These are phyloP conservation scores for Penicillium sp. DNA, from an alignment of 2,329 filamentous ascomycete species.

Conservation along the genomic window DNA sequence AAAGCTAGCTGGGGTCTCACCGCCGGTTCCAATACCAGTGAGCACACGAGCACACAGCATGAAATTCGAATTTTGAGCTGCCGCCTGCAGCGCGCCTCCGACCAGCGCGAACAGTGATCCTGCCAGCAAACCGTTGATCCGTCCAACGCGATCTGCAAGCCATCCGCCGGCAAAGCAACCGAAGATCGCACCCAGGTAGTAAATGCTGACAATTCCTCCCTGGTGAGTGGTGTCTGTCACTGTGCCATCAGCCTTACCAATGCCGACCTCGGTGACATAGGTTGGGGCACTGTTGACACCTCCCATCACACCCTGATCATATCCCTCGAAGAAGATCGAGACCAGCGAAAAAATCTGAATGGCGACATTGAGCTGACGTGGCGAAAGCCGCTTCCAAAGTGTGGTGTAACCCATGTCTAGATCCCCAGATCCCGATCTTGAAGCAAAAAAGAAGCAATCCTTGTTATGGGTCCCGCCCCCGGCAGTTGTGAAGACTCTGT, in stretches of 20 bases:
- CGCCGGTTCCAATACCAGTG: constrained; percentile 56
- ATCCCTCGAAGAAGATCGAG: constrained; percentile 47
- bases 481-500: not conserved
- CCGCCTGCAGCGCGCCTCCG: constrained; percentile 52
- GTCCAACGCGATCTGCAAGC: constrained; percentile 56
- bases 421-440: not conserved
- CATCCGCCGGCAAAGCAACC: constrained; percentile 54
- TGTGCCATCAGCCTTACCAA: constrained; percentile 48
- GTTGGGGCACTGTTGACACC: constrained; percentile 47
- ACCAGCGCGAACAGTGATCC: constrained; percentile 52
- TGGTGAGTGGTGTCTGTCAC: constrained; percentile 53
- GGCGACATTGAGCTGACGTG: constrained; percentile 45
- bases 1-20: constrained; percentile 23
- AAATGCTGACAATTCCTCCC: constrained; percentile 56
- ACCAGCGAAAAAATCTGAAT: constrained; percentile 36
- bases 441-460: not conserved
- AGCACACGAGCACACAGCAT: constrained; percentile 54
- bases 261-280: constrained; percentile 45
- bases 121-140: constrained; percentile 53
- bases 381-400: constrained; percentile 46
- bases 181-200: constrained; percentile 55
- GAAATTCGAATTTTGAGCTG: constrained; percentile 48
- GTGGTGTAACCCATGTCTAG: constrained; percentile 41
- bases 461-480: constrained; percentile 20
- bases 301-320: constrained; percentile 59